A percentile compares a stretch with the other conserved stretches of the same genome.
phyloP scores from a whole-genome alignment of 31 red algal species.

The Asparagopsis taxiformis region DNA sequence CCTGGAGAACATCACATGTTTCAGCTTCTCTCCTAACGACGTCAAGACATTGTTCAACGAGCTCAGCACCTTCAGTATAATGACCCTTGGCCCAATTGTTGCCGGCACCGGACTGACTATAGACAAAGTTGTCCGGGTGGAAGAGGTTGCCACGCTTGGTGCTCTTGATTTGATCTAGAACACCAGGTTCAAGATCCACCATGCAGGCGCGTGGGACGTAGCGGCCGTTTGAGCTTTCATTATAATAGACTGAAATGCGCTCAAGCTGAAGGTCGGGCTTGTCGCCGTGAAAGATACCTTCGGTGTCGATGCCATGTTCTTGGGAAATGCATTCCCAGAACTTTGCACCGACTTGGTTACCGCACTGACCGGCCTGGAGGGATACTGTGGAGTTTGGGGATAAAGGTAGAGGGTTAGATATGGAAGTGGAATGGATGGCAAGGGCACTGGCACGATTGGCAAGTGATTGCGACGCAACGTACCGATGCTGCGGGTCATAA shows the following conservation, averaged over 20 bases:
- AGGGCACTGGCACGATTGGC: background rate
- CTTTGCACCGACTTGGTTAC: slow-evolving; percentile 97
- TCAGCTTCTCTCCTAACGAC: slow-evolving; percentile 93
- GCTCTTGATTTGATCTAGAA: slow-evolving; percentile 84
- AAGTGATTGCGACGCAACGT: background rate
- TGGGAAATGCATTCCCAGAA: slow-evolving; percentile 98
- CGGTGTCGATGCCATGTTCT: slow-evolving; percentile 92
- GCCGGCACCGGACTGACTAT: slow-evolving; percentile 90
- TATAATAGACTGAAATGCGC: slow-evolving; percentile 95
- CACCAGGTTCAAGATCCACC: slow-evolving; percentile 97
- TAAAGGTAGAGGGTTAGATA: background rate
- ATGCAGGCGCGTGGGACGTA: slow-evolving; percentile 97
- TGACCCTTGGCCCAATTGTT: slow-evolving; percentile 99
- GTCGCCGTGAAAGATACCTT: slow-evolving; percentile 79
- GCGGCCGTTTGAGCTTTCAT: slow-evolving; percentile 87
- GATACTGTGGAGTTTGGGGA: slow-evolving; percentile 55
- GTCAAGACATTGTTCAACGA: slow-evolving; percentile 85
- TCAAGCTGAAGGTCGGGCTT: slow-evolving; percentile 87
- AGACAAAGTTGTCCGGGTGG: slow-evolving; percentile 98
- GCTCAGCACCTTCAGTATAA: slow-evolving; percentile 98
- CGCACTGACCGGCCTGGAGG: slow-evolving; percentile 97
- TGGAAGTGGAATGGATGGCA: background rate
- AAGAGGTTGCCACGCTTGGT: slow-evolving; percentile 80
- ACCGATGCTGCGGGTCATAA: slow-evolving; percentile 24
- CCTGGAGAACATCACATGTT: slow-evolving; percentile 94